A percentile compares a stretch with the other conserved stretches of the same genome.
phyloP scores from a whole-genome alignment of 495 filamentous ascomycete genomes.

The Daldinia grandis region DNA sequence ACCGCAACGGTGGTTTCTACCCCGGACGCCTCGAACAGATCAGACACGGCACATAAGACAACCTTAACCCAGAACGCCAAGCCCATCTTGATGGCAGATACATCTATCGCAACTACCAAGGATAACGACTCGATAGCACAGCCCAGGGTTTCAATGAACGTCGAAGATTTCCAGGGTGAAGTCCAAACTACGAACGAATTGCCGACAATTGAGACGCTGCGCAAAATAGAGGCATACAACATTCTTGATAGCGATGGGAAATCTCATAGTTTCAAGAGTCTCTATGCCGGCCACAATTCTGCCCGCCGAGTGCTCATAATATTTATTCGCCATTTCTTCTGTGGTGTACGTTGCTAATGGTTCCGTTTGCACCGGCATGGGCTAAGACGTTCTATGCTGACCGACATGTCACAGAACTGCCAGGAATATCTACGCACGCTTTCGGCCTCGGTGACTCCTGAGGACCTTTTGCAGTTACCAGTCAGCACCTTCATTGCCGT shows the following conservation, averaged over 20 bases:
- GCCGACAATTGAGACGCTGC: slow-evolving; percentile 57
- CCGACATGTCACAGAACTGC: slow-evolving; percentile 61
- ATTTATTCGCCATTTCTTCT: slow-evolving; percentile 92
- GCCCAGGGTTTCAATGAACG: slow-evolving; percentile 25
- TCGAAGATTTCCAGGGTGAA: slow-evolving; percentile 56
- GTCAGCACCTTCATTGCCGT: slow-evolving; percentile 71
- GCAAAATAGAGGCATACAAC: slow-evolving; percentile 62
- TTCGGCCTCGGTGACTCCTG: slow-evolving; percentile 65
- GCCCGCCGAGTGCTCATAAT: slow-evolving; percentile 72
- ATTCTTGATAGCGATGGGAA: slow-evolving; percentile 73
- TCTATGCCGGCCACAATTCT: slow-evolving; percentile 67
- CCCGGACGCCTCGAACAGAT: slow-evolving; percentile 3
- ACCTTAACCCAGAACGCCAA: slow-evolving; percentile 9
- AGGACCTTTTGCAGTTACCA: slow-evolving; percentile 62
- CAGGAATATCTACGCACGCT: slow-evolving; percentile 77
- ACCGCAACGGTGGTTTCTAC: slow-evolving; percentile 5
- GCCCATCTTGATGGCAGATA: slow-evolving; percentile 9
- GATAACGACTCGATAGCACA: slow-evolving; percentile 5
- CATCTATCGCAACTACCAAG: slow-evolving; percentile 10
- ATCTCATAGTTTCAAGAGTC: slow-evolving; percentile 68
- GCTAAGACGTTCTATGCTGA: slow-evolving; percentile 16
- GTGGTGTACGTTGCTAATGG: slow-evolving; percentile 68
- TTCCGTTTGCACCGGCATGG: slow-evolving; percentile 8
- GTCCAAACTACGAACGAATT: slow-evolving; percentile 62
- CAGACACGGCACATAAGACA: slow-evolving; percentile 5